Percentiles rank a stretch among this genome's conserved stretches.
Conservation (phyloP, 805 yeast genomes). For the Komagataella ulmi region DNA sequence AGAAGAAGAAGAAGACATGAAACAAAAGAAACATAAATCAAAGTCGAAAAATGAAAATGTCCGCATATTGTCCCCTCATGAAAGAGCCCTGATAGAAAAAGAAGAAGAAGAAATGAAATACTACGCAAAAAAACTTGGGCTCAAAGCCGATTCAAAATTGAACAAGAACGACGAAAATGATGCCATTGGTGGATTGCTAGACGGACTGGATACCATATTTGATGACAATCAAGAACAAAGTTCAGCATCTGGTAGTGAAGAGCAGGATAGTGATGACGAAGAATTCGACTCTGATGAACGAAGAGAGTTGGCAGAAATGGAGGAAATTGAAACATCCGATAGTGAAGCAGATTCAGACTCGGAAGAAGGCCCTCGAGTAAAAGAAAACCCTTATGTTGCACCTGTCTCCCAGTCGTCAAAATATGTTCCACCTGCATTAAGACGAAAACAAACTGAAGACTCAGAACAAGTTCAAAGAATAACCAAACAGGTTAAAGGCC, state of each 20-base stretch:
- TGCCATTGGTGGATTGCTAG: conserved; percentile 69
- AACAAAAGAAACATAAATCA: conserved; percentile 4
- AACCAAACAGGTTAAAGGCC: conserved; percentile 61
- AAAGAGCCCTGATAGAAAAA: conserved; percentile 31
- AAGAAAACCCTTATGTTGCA: conserved; percentile 70
- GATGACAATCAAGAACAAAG: conserved; percentile 14
- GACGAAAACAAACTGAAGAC: conserved; percentile 33
- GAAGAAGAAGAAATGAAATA: conserved; percentile 74
- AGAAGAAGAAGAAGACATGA: conserved; percentile 7
- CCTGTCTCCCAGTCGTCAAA: conserved; percentile 28
- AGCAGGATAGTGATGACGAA: conserved; percentile 8
- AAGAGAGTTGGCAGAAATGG: conserved; percentile 17
- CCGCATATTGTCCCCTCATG: conserved; percentile 24
- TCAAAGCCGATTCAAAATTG: conserved; percentile 40
- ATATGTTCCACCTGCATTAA: conserved; percentile 81
- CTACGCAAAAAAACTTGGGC: conserved; percentile 72
- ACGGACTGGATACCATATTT: conserved; percentile 46
- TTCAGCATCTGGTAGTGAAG: not conserved
- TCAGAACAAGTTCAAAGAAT: conserved; percentile 32
- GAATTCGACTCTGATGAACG: conserved; percentile 18
- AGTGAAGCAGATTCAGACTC: conserved; percentile 10
- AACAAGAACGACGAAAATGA: conserved; percentile 52
- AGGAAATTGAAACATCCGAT: conserved; percentile 14
- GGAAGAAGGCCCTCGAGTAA: conserved; percentile 19
- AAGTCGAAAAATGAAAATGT: conserved; percentile 3